Base-by-base conservation (phyloP, 2,329 filamentous ascomycete genomes). In the Triangularia verruculosa region DNA sequence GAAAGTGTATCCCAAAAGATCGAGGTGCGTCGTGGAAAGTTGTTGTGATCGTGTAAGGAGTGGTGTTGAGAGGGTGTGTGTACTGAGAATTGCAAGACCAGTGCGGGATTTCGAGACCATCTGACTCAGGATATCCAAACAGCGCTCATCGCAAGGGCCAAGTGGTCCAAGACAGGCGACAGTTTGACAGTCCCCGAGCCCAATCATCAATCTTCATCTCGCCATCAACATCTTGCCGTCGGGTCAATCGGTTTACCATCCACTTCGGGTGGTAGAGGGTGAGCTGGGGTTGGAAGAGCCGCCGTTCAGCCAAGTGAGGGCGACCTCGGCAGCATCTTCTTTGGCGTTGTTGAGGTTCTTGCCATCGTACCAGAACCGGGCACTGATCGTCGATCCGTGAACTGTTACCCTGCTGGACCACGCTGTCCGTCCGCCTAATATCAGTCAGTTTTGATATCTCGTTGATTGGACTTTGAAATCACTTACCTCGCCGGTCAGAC, bases 291-390 rank as follows among this genome's bases (percentile, higher is more conserved):
- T 76, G 62, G 75, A 78, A 28, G 30, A 17, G 56, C 32, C 11
- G 39, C 39, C 39, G 15, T 25, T 58, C 12, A 91, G 76, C 77
- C 82, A 84, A 72, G 82, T 84, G 65, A 90, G 76, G 25, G 92
- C 92, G 66, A 90, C 84, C 77, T 97, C 92, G 68, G 93, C 92
- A n/a, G 92, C 93, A 74, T 97, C 93, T 76, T 97, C 93, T 77
- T 87, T 89, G 64, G 92, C 92, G 73, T 96, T 96, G 80, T 93
- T 87, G 76, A 94, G 83, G 73, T 92, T 92, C 74, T 92, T 87
- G 66, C 92, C 92, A 76, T 96, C 93, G 78, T 96, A 97, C 92
- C 92, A 97, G 78, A 87, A 96, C 67, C 92, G 86, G 55, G 92
- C 92, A n/a, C 83, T 74, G 71, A 91, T 83, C 55, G 79, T 82